Evolutionary conservation across 164 flowering plant genomes (phyloP).

Genomic region (Vitis riparia): DNA sequence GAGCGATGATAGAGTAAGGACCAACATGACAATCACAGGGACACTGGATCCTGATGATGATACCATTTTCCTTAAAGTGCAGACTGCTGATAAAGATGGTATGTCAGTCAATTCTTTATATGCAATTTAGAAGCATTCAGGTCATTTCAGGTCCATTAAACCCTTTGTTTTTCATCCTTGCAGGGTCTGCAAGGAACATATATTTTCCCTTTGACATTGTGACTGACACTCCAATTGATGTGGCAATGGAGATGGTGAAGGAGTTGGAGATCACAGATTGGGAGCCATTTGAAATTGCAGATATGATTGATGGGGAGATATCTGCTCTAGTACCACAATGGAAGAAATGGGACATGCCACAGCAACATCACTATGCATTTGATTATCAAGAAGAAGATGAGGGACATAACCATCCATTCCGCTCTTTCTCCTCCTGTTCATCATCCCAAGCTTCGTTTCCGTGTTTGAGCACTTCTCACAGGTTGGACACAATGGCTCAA

Average conservation of each 20-base stretch:
- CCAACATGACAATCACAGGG: slow-evolving; percentile 58
- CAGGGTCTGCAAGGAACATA: slow-evolving; percentile 52
- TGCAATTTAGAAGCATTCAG: background rate
- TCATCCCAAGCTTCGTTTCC: slow-evolving; percentile 47
- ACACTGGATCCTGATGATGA: slow-evolving; percentile 54
- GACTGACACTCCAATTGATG: slow-evolving; percentile 49
- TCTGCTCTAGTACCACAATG: slow-evolving; percentile 47
- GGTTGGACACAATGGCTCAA: slow-evolving; percentile 8
- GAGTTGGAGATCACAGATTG: slow-evolving; percentile 58
- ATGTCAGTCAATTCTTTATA: background rate
- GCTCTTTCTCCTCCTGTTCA: slow-evolving; percentile 40
- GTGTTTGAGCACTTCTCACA: slow-evolving; percentile 16
- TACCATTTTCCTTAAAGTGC: slow-evolving; percentile 53
- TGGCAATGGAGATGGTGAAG: slow-evolving; percentile 66
- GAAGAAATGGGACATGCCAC: slow-evolving; percentile 27
- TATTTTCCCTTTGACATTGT: slow-evolving; percentile 58
- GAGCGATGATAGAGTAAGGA: slow-evolving; percentile 29
- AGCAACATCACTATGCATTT: slow-evolving; percentile 17
- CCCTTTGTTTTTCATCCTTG: slow-evolving; percentile 9
- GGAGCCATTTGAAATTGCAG: slow-evolving; percentile 53
- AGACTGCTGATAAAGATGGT: slow-evolving; percentile 57
- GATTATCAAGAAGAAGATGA: slow-evolving; percentile 34
- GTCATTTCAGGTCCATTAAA: background rate
- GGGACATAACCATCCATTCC: slow-evolving; percentile 22
- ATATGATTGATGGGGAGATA: slow-evolving; percentile 60